phyloP scores from a whole-genome alignment of 2,329 filamentous ascomycete genomes.

The Exophiala xenobiotica region DNA sequence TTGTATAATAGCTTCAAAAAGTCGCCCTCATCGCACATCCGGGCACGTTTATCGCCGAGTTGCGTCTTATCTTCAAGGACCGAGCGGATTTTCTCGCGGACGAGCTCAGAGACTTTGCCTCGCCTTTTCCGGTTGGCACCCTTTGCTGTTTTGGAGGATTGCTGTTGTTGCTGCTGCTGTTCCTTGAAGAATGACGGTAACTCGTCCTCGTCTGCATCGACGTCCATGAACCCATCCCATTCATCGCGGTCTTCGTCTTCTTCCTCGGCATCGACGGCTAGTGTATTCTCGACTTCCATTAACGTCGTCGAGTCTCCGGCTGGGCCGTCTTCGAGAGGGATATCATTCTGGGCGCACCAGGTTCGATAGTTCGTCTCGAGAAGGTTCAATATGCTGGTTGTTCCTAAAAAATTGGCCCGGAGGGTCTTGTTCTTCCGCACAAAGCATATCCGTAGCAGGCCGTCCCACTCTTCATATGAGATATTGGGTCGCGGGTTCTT shows the following conservation, averaged over 20 bases:
- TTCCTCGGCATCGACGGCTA: conserved; percentile 36
- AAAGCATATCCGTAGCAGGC: conserved; percentile 78
- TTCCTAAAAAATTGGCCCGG: conserved; percentile 75
- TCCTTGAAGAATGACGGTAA: conserved; percentile 84
- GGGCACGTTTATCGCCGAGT: conserved; percentile 75
- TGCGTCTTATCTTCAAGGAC: conserved; percentile 79
- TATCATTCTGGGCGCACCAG: conserved; percentile 84
- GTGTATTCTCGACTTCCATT: conserved; percentile 37
- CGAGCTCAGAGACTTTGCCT: conserved; percentile 75
- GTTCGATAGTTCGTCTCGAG: conserved; percentile 85
- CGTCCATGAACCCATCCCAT: conserved; percentile 51
- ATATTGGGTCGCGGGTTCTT: conserved; percentile 84
- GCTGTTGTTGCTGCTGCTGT: conserved; percentile 34
- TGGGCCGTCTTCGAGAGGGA: conserved; percentile 69
- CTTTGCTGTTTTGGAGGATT: conserved; percentile 33
- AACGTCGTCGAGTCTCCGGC: conserved; percentile 34
- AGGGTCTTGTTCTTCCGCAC: conserved; percentile 89
- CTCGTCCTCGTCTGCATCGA: conserved; percentile 57
- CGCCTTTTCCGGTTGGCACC: conserved; percentile 65
- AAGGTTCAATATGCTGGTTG: conserved; percentile 76
- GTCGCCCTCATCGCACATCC: conserved; percentile 89
- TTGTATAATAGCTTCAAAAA: conserved; percentile 78
- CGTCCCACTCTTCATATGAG: conserved; percentile 93
- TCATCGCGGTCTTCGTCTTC: conserved; percentile 43
- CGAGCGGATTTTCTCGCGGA: conserved; percentile 82